These are phyloP conservation scores for Fraxinus greggii DNA, from an alignment of 305 asterid species.

Conservation along the genomic window DNA sequence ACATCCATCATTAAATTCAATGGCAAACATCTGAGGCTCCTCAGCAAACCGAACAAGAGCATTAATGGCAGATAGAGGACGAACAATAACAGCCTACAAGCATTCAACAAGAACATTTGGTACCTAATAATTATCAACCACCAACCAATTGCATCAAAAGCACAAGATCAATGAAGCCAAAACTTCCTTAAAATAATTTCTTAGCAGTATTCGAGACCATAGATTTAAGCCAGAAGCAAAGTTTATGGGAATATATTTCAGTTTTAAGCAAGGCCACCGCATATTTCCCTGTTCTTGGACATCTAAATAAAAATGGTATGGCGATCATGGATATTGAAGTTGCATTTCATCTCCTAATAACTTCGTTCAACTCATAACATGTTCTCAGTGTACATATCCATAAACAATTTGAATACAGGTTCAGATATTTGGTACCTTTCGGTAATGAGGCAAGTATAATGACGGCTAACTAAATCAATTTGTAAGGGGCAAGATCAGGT, in stretches of 20 bases:
- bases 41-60: constrained; percentile 98
- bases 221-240: background rate
- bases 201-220: background rate
- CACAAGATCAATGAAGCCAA: constrained; percentile 18
- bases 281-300: background rate
- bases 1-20: constrained; percentile 97
- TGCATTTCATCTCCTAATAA: constrained; percentile 1
- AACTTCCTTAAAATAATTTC: constrained; percentile 10
- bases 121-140: constrained; percentile 21
- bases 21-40: constrained; percentile 99
- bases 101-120: constrained; percentile 29
- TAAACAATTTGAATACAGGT: constrained; percentile 13
- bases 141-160: constrained; percentile 20
- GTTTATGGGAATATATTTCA: background rate
- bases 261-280: background rate
- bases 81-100: constrained; percentile 89
- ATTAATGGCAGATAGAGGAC: constrained; percentile 86
- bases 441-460: constrained; percentile 16
- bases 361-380: constrained; percentile 16
- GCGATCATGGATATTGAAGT: constrained; percentile 15
- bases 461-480: constrained; percentile 18
- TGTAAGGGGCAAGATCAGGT: constrained; percentile 12
- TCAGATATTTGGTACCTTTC: constrained; percentile 11
- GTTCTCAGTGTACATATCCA: constrained; percentile 14
- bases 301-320: background rate